Percentiles rank a stretch among this genome's conserved stretches.
phyloP scores from a whole-genome alignment of 768 basidiomycete genomes.

The Mrakia hoshinonis region DNA sequence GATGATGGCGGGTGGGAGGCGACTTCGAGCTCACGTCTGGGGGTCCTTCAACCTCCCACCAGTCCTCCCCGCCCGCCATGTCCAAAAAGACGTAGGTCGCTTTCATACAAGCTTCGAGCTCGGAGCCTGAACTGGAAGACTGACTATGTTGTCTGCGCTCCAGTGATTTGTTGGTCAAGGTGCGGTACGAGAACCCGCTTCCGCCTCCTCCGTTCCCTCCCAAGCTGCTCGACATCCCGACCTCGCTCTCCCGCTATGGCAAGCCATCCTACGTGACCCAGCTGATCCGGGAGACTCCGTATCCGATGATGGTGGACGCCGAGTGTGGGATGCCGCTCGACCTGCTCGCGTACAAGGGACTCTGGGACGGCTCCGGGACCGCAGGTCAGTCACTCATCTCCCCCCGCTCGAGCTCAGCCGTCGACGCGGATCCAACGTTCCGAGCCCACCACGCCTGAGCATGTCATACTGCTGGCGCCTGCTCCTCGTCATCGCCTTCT shows the following conservation, averaged over 20 bases:
- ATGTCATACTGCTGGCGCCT: too few relatives aligned
- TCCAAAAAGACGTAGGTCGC: background rate
- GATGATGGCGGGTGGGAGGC: background rate
- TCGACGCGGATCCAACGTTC: constrained; percentile 18
- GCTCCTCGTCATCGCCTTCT: too few relatives aligned
- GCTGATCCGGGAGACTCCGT: constrained; percentile 65
- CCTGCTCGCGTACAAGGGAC: constrained; percentile 66
- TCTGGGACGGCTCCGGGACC: constrained; percentile 63
- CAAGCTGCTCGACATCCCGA: constrained; percentile 84
- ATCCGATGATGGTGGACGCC: constrained; percentile 94
- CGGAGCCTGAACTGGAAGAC: too few relatives aligned
- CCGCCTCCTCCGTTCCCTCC: constrained; percentile 96
- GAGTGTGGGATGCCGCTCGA: constrained; percentile 96
- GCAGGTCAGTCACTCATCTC: constrained; percentile 58
- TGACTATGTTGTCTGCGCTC: too few relatives aligned
- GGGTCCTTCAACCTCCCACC: background rate
- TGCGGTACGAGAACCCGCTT: constrained; percentile 87
- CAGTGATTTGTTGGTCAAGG: constrained; percentile 74
- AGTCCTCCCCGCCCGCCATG: background rate
- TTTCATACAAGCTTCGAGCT: too few relatives aligned
- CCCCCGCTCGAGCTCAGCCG: constrained; percentile 15
- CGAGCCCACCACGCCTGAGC: too few relatives aligned
- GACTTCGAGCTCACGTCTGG: background rate
- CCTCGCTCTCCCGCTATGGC: constrained; percentile 69
- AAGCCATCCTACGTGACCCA: constrained; percentile 37